These are phyloP conservation scores for Phytophthora sp. DNA, from an alignment of 352 stramenopile genomes.

Conservation along the genomic window DNA sequence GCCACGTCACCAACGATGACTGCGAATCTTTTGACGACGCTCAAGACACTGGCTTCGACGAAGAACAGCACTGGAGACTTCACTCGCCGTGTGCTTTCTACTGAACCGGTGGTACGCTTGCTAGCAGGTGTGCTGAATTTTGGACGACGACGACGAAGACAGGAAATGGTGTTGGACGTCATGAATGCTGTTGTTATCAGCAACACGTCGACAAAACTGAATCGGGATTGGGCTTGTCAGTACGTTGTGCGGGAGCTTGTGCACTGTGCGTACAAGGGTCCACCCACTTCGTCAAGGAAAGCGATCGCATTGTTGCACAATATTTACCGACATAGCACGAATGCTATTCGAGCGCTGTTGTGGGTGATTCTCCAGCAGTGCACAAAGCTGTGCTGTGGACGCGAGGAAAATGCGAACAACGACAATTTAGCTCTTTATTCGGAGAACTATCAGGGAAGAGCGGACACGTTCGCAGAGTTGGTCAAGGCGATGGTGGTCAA, in stretches of 20 bases:
- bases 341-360: slow-evolving; percentile 31
- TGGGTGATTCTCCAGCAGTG: slow-evolving; percentile 68
- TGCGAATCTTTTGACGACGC: slow-evolving; percentile 29
- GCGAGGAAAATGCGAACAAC: slow-evolving; percentile 18
- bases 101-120: slow-evolving; percentile 36
- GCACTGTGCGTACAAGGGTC: slow-evolving; percentile 43
- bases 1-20: slow-evolving; percentile 12
- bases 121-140: slow-evolving; percentile 38
- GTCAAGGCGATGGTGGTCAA: slow-evolving; percentile 49
- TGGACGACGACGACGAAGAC: slow-evolving; percentile 31
- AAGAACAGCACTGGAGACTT: slow-evolving; percentile 42
- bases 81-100: slow-evolving; percentile 51
- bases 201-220: slow-evolving; percentile 20
- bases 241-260: slow-evolving; percentile 58
- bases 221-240: slow-evolving; percentile 48
- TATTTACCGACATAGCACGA: slow-evolving; percentile 29
- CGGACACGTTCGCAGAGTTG: slow-evolving; percentile 52
- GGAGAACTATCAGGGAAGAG: slow-evolving; percentile 33
- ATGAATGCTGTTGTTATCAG: slow-evolving; percentile 40
- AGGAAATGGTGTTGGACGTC: slow-evolving; percentile 45
- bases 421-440: neutral
- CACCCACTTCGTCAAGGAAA: slow-evolving; percentile 25
- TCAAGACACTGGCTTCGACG: slow-evolving; percentile 35
- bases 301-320: slow-evolving; percentile 43
- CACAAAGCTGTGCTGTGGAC: slow-evolving; percentile 64